A percentile compares a stretch with the other conserved stretches of the same genome.
These are phyloP conservation scores for Alternaria novae-zelandiae DNA, from an alignment of 2,329 filamentous ascomycete genomes.

Conservation along the genomic window DNA sequence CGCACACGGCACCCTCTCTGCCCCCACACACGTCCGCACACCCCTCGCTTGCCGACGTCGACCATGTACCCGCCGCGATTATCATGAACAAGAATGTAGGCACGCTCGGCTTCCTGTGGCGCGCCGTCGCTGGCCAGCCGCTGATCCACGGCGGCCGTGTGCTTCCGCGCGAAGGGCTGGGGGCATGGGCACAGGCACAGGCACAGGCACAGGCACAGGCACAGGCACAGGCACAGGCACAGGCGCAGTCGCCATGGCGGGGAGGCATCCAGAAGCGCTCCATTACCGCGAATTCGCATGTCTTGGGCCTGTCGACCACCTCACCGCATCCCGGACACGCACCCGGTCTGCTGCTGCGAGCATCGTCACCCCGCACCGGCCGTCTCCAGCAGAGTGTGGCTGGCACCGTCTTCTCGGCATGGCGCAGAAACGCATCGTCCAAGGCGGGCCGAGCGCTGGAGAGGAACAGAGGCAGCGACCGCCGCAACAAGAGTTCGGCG, in stretches of 20 bases:
- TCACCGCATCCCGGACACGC: slow-evolving; percentile 18
- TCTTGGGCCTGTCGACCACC: background rate
- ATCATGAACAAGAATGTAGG: slow-evolving; percentile 56
- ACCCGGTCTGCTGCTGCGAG: slow-evolving; percentile 17
- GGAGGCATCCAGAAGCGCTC: slow-evolving; percentile 13
- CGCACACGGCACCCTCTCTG: slow-evolving; percentile 7
- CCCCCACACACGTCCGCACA: slow-evolving; percentile 7
- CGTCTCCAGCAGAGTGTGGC: slow-evolving; percentile 29
- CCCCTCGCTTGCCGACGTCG: slow-evolving; percentile 14
- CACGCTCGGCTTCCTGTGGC: slow-evolving; percentile 41
- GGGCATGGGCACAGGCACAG: slow-evolving; percentile 13
- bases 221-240: slow-evolving; percentile 8
- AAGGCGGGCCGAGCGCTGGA: slow-evolving; percentile 23
- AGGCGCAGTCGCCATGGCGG: slow-evolving; percentile 11
- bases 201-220: slow-evolving; percentile 13
- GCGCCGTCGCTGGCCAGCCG: slow-evolving; percentile 37
- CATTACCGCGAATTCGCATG: slow-evolving; percentile 13
- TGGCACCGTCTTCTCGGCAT: slow-evolving; percentile 35
- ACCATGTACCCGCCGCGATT: slow-evolving; percentile 43
- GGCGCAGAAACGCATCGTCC: slow-evolving; percentile 37
- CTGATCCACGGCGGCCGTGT: slow-evolving; percentile 20
- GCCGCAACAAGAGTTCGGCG: slow-evolving; percentile 48
- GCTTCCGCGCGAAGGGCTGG: slow-evolving; percentile 21
- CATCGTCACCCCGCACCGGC: slow-evolving; percentile 5
- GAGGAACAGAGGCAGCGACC: slow-evolving; percentile 21